Percentiles rank a stretch among this genome's conserved stretches.
phyloP scores from a whole-genome alignment of 2,329 filamentous ascomycete genomes.

The Alternaria sp. region DNA sequence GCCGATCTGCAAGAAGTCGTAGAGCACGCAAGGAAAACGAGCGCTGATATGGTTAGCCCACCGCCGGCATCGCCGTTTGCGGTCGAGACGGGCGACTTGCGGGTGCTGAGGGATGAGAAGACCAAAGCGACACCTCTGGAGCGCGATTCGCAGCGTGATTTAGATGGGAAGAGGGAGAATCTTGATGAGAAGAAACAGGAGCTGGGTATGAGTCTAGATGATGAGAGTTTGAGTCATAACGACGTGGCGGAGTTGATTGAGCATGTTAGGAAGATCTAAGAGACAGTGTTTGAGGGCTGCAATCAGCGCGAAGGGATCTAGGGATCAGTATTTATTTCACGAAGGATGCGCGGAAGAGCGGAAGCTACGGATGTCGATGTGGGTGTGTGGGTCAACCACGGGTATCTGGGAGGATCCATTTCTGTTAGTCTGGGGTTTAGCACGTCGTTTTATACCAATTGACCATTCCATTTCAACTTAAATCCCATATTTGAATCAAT shows the following conservation, averaged over 20 bases:
- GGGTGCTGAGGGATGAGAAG: neutral
- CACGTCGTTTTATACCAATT: neutral
- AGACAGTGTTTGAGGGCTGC: neutral
- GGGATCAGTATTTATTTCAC: neutral
- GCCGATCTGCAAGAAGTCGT: constrained; percentile 14
- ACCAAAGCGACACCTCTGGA: neutral
- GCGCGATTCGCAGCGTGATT: neutral
- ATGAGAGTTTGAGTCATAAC: neutral
- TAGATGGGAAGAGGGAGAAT: neutral
- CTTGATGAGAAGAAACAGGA: constrained; percentile 1
- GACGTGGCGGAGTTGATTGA: constrained; percentile 5
- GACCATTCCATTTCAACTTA: neutral
- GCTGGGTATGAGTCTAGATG: neutral
- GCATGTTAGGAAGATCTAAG: neutral
- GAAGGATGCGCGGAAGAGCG: neutral
- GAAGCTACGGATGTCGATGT: neutral
- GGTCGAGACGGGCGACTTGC: constrained; percentile 2
- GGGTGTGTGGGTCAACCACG: neutral
- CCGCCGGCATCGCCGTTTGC: neutral
- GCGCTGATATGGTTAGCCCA: neutral
- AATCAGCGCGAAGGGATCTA: neutral
- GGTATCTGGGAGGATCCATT: neutral
- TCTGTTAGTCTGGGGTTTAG: neutral
- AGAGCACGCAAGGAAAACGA: constrained; percentile 6
- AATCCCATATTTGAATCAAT: rapidly evolving